Base-by-base conservation (phyloP, 352 stramenopile genomes). In the Globisporangium canariense region DNA sequence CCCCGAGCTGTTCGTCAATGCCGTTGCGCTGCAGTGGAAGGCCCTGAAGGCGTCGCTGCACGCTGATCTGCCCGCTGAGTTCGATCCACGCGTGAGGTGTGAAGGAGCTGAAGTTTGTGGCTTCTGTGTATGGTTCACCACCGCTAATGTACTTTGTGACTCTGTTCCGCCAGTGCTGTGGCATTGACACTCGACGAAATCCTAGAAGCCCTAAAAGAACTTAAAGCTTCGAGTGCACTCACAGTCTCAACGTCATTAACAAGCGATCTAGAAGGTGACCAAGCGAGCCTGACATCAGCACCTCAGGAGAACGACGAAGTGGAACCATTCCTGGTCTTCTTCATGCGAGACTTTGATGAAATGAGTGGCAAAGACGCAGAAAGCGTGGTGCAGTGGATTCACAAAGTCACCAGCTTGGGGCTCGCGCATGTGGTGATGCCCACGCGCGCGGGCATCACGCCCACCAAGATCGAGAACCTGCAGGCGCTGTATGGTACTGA, bases 351-450 rank as follows among this genome's bases (percentile, higher is more conserved):
- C 18, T 81, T 90, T 56, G 81, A 90, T 41, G 50, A 45, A 2
- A 68, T 87, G 52, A 71, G 64, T 28, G 68, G 76, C 25, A 64
- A 64, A 2, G 65, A 83, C 22, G 60, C 58, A 2, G 68, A 73
- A 25, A 66, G 41, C 34, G 88, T 70, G 73, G 58, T 91, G 13
- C 56, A 68, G 14, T 93, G 84, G 84, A 71, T 73, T 4, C 69
- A 88, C 45, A 64, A 74, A 22, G 67, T 88, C 16, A 87, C 81
- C 1, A 75, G 36, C 10, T 60, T 68, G 0, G 73, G 74, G 0
- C 61, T 93, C 22, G 82, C 81, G 4, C 69, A 93, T 58, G 82
- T 91, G 6, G 75, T 91, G 20, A 38, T 90, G 40, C 60, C 75
- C 18, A 89, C 80, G 9, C 68, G 40, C 0, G 57, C 58, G 4